Percentiles rank a stretch among this genome's conserved stretches.
Conservation (phyloP, 169 alveolate species). For the Plasmodium chabaudi region DNA sequence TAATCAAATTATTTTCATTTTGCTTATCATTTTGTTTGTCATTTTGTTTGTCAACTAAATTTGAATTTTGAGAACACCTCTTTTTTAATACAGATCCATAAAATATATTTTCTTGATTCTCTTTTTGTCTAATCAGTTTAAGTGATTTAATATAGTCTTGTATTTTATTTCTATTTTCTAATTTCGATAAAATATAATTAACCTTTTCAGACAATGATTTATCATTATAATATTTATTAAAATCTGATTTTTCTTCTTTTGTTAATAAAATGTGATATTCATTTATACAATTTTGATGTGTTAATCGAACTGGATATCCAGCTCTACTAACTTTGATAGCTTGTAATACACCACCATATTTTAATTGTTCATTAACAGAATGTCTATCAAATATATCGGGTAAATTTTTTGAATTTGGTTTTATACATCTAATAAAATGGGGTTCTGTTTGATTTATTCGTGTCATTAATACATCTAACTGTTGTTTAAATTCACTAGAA, state of each 20-base stretch:
- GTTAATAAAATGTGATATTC: constrained; percentile 87
- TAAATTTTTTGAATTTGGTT: constrained; percentile 91
- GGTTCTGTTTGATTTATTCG: constrained; percentile 92
- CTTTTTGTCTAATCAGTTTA: not conserved
- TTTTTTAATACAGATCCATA: no score
- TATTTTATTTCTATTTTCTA: constrained; percentile 2
- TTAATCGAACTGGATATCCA: constrained; percentile 94
- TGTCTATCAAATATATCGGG: constrained; percentile 91
- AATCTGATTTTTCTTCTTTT: constrained; percentile 46
- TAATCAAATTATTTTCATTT: not conserved
- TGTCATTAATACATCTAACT: constrained; percentile 92
- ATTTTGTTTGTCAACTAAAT: not conserved
- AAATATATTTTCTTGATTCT: not conserved
- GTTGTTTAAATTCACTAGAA: constrained; percentile 92
- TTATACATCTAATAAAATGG: constrained; percentile 95
- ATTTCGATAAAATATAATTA: constrained; percentile 3
- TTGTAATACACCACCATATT: constrained; percentile 93
- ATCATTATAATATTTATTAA: not conserved
- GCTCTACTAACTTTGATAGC: constrained; percentile 95
- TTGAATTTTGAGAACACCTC: not conserved
- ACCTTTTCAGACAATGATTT: constrained; percentile 63
- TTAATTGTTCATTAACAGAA: constrained; percentile 93
- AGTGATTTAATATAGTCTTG: constrained; percentile 6
- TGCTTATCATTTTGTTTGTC: not conserved
- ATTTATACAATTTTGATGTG: constrained; percentile 90